Evolutionary conservation across 2,329 filamentous ascomycete genomes (phyloP).

Genomic region (Bimuria novae-zelandiae): DNA sequence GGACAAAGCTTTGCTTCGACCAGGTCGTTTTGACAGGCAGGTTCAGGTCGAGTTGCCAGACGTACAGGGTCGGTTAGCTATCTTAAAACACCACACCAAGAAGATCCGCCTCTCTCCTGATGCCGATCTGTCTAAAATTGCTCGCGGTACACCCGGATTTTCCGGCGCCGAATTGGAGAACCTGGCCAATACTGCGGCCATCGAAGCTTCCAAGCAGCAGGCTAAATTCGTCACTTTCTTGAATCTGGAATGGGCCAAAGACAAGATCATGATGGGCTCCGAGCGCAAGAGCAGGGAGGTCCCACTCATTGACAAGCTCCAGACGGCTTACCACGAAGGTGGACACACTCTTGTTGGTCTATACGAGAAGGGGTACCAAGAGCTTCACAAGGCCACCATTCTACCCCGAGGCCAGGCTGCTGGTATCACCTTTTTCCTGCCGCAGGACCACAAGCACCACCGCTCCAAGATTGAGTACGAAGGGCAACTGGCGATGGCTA

Average conservation of each 20-base stretch:
- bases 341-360: conserved; percentile 91
- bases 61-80: conserved; percentile 88
- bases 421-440: conserved; percentile 85
- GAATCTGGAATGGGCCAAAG: conserved; percentile 97
- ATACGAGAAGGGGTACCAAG: conserved; percentile 74
- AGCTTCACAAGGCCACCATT: conserved; percentile 96
- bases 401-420: conserved; percentile 86
- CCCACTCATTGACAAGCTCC: conserved; percentile 88
- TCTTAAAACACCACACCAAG: conserved; percentile 90
- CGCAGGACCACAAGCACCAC: conserved; percentile 78
- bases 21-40: conserved; percentile 93
- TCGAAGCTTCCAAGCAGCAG: conserved; percentile 90
- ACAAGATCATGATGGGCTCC: conserved; percentile 96
- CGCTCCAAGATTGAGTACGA: conserved; percentile 83
- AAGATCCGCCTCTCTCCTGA: conserved; percentile 81
- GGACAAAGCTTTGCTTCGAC: conserved; percentile 91
- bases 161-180: conserved; percentile 97
- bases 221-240: conserved; percentile 72
- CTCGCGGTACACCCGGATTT: conserved; percentile 85
- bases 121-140: conserved; percentile 82
- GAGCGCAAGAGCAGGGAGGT: conserved; percentile 90
- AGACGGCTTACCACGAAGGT: conserved; percentile 96
- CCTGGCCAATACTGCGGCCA: conserved; percentile 92
- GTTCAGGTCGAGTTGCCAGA: conserved; percentile 88
- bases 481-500: conserved; percentile 75